Percentiles rank a stretch among this genome's conserved stretches.
phyloP scores from a whole-genome alignment of 73 alveolate genomes.

The Stentor coeruleus region DNA sequence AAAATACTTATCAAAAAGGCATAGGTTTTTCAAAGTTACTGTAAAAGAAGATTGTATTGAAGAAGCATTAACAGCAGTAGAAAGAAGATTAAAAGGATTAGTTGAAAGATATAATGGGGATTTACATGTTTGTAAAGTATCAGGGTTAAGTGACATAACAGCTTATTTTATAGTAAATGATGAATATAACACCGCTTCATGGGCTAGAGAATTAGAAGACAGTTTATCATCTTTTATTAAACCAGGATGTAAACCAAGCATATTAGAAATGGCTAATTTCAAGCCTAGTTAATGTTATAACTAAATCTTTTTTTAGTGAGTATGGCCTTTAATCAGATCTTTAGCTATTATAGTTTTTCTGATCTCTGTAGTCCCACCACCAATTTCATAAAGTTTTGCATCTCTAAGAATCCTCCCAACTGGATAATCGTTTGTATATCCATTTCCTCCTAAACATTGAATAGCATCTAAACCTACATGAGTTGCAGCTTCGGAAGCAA shows the following conservation, averaged over 20 bases:
- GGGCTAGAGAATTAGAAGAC: conserved; percentile 23
- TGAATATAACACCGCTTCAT: not conserved
- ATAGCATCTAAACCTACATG: conserved; percentile 29
- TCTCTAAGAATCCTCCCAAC: conserved; percentile 81
- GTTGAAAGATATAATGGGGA: conserved; percentile 18
- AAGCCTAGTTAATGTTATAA: no score
- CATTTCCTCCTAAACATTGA: conserved; percentile 29
- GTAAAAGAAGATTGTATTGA: conserved; percentile 18
- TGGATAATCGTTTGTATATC: conserved; percentile 70
- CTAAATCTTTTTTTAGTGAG: no score
- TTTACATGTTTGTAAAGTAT: conserved; percentile 19
- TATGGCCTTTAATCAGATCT: no score
- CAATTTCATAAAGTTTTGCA: conserved; percentile 92
- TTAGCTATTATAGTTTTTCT: conserved; percentile 71
- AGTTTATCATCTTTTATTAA: not conserved
- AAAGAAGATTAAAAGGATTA: not conserved
- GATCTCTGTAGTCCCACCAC: conserved; percentile 91
- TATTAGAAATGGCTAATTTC: conserved; percentile 12
- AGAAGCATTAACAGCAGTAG: not conserved
- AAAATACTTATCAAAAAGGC: conserved; percentile 12
- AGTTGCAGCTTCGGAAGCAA: conserved; percentile 24
- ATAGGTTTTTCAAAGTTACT: conserved; percentile 3
- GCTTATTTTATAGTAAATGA: conserved; percentile 22
- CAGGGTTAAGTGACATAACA: conserved; percentile 20
- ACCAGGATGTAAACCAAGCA: not conserved